phyloP scores from a whole-genome alignment of 345 rosid genomes.

The Citrus reticulata region DNA sequence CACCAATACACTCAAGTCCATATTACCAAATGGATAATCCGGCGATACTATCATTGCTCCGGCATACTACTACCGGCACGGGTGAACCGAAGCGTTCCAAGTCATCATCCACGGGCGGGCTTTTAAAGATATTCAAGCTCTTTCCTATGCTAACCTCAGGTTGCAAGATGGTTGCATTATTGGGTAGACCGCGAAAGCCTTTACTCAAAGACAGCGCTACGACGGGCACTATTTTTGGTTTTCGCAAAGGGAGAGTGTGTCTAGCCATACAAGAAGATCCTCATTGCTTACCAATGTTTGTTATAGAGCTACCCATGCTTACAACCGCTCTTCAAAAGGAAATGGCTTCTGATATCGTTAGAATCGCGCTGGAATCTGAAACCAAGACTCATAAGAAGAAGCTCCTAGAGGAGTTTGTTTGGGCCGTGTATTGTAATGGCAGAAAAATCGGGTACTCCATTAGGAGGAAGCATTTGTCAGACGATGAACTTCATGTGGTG shows the following conservation, averaged over 20 bases:
- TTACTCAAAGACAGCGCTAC: conserved; percentile 76
- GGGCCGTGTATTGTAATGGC: conserved; percentile 94
- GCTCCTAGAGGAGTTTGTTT: conserved; percentile 81
- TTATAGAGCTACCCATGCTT: conserved; percentile 84
- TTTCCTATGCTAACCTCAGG: conserved; percentile 94
- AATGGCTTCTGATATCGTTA: conserved; percentile 82
- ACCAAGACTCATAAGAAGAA: conserved; percentile 73
- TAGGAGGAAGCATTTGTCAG: conserved; percentile 78
- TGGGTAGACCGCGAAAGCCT: conserved; percentile 69
- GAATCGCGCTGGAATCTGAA: conserved; percentile 90
- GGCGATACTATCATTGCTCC: conserved; percentile 65
- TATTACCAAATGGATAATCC: conserved; percentile 70
- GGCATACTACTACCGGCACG: conserved; percentile 38
- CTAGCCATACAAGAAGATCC: conserved; percentile 96
- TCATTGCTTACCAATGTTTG: conserved; percentile 68
- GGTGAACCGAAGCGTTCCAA: conserved; percentile 45
- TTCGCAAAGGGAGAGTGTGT: conserved; percentile 73
- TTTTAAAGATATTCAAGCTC: conserved; percentile 78
- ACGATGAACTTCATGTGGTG: conserved; percentile 85
- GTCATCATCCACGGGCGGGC: conserved; percentile 52
- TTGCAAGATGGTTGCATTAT: conserved; percentile 88
- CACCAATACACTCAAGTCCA: conserved; percentile 78
- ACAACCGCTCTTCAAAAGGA: conserved; percentile 72
- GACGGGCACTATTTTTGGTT: conserved; percentile 82
- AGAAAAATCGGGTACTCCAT: conserved; percentile 83